Evolutionary conservation across 306 rosid species (phyloP).

Genomic region (Echinosophora koreensis): DNA sequence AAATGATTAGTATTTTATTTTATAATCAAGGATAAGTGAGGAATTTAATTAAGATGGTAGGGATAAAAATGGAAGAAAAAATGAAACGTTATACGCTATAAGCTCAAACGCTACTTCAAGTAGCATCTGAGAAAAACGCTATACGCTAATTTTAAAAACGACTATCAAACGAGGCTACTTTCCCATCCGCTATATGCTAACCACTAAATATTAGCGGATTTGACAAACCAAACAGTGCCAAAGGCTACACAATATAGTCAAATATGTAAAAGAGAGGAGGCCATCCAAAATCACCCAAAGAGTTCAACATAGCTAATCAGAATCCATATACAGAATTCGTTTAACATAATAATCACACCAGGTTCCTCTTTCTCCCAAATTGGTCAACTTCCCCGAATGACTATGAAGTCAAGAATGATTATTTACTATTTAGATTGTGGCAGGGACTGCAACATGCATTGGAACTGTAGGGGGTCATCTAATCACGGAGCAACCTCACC

Average conservation of each 20-base stretch:
- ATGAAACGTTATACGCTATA: no score
- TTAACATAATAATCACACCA: conserved; percentile 42
- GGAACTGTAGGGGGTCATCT: conserved; percentile 28
- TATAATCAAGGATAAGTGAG: no score
- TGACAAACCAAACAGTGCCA: no score
- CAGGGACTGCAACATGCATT: background rate
- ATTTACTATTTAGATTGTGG: background rate
- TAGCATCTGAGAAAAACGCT: no score
- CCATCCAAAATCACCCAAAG: background rate
- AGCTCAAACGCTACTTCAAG: no score
- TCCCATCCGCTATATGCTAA: no score
- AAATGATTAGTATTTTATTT: no score
- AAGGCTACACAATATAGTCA: background rate
- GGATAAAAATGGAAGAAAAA: no score
- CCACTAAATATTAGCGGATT: no score
- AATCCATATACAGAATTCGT: conserved; percentile 29
- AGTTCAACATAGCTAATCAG: conserved; percentile 24
- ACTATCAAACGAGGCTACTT: no score
- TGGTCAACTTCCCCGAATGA: conserved; percentile 21
- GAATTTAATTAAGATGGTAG: no score
- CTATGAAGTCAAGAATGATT: conserved; percentile 15
- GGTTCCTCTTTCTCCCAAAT: conserved; percentile 32
- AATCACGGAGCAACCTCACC: conserved; percentile 52
- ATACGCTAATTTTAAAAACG: no score
- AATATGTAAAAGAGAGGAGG: background rate